phyloP scores from a whole-genome alignment of 1,139 yeast genomes.

The Diutina neorugosa region DNA sequence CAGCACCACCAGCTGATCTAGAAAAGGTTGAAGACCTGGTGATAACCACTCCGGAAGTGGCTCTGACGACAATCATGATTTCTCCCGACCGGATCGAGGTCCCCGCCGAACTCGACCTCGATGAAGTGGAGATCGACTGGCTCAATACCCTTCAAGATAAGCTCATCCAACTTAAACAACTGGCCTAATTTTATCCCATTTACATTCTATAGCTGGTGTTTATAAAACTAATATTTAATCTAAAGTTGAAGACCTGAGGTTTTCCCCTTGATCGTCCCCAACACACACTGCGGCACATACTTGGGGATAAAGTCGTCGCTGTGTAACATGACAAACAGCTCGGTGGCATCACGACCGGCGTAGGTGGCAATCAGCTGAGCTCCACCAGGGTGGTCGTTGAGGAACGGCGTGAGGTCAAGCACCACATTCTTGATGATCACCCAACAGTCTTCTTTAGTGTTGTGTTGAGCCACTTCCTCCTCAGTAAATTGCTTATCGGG shows the following conservation, averaged over 20 bases:
- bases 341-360: conserved; percentile 90
- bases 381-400: conserved; percentile 86
- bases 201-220: not conserved
- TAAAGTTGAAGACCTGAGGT: conserved; percentile 25
- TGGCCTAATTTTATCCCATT: too few relatives aligned
- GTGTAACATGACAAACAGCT: conserved; percentile 56
- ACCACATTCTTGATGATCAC: conserved; percentile 75
- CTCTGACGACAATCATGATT: not conserved
- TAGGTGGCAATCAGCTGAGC: conserved; percentile 54
- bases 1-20: not conserved
- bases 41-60: too few relatives aligned
- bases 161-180: not conserved
- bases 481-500: conserved; percentile 32
- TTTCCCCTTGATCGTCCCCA: conserved; percentile 38
- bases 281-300: conserved; percentile 33
- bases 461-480: conserved; percentile 57
- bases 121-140: not conserved
- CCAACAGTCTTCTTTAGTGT: conserved; percentile 65
- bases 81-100: not conserved
- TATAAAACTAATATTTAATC: not conserved
- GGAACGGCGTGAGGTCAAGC: conserved; percentile 70
- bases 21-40: not conserved
- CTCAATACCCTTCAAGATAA: not conserved
- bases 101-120: not conserved
- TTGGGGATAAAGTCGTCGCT: conserved; percentile 41